Conservation (phyloP, 495 filamentous ascomycete species). For the Penicillium flavigenum region DNA sequence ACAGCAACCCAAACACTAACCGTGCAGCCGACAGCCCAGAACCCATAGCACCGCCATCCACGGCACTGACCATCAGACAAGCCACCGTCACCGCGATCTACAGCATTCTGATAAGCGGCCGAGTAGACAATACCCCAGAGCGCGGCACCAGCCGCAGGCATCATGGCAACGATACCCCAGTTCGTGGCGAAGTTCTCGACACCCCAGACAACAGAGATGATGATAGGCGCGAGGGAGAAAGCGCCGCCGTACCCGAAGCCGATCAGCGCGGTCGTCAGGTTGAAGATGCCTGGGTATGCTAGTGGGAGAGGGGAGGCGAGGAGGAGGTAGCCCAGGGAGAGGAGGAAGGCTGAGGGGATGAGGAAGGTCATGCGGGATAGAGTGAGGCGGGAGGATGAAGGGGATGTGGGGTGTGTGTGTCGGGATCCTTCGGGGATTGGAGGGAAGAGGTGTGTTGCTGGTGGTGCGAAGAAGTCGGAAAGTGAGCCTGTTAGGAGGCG, state of each 20-base stretch:
- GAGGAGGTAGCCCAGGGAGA: conserved; percentile 73
- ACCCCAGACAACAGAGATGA: conserved; percentile 93
- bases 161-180: conserved; percentile 91
- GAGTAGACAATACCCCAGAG: conserved; percentile 85
- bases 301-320: conserved; percentile 72
- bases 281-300: conserved; percentile 66
- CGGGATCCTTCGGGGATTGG: conserved; percentile 34
- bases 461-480: conserved; percentile 83
- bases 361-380: conserved; percentile 81
- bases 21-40: conserved; percentile 74
- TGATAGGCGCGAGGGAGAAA: conserved; percentile 86
- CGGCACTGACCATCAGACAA: conserved; percentile 51
- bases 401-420: conserved; percentile 19
- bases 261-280: conserved; percentile 73
- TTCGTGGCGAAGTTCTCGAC: conserved; percentile 98
- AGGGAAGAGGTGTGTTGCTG: conserved; percentile 41
- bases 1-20: conserved; percentile 74
- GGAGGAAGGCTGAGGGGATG: conserved; percentile 66
- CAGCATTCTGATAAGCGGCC: conserved; percentile 69
- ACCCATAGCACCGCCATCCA: conserved; percentile 78
- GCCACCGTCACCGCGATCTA: conserved; percentile 29
- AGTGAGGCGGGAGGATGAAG: conserved; percentile 41
- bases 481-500: conserved; percentile 82
- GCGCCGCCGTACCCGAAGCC: conserved; percentile 90
- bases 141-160: conserved; percentile 80